Evolutionary conservation across 768 basidiomycete species (phyloP).

Genomic region (Amanita pallidorosea): DNA sequence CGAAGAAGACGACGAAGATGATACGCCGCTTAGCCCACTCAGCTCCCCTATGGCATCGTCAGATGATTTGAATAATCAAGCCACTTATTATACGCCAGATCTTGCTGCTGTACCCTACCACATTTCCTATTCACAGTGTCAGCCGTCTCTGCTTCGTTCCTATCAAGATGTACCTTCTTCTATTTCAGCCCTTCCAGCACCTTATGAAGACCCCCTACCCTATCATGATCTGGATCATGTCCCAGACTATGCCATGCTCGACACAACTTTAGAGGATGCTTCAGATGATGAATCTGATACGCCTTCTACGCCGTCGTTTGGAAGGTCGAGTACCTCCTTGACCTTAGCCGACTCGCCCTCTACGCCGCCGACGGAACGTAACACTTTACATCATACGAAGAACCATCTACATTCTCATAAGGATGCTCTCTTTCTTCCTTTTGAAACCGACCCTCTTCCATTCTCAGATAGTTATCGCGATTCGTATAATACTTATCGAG

Average conservation of each 20-base stretch:
- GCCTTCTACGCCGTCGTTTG: slow-evolving; percentile 49
- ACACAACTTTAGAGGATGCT: slow-evolving; percentile 66
- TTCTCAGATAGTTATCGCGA: slow-evolving; percentile 43
- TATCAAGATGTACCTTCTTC: slow-evolving; percentile 36
- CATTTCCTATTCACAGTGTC: slow-evolving; percentile 53
- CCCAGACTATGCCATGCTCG: slow-evolving; percentile 63
- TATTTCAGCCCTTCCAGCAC: slow-evolving; percentile 31
- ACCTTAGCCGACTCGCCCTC: slow-evolving; percentile 40
- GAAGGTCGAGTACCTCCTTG: slow-evolving; percentile 46
- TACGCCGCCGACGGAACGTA: slow-evolving; percentile 38
- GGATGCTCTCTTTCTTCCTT: slow-evolving; percentile 51
- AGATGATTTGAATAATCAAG: slow-evolving; percentile 55
- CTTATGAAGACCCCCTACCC: slow-evolving; percentile 49
- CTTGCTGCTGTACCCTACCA: slow-evolving; percentile 37
- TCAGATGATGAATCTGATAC: slow-evolving; percentile 81
- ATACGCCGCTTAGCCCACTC: slow-evolving; percentile 48
- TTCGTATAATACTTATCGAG: slow-evolving; percentile 48
- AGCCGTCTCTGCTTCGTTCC: slow-evolving; percentile 44
- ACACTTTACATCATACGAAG: slow-evolving; percentile 33
- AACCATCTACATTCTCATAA: slow-evolving; percentile 54
- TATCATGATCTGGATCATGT: slow-evolving; percentile 53
- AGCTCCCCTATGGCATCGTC: slow-evolving; percentile 69
- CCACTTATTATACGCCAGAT: slow-evolving; percentile 32
- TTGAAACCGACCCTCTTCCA: slow-evolving; percentile 63
- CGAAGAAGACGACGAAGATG: slow-evolving; percentile 63